A percentile compares a stretch with the other conserved stretches of the same genome.
Conservation (phyloP, 768 basidiomycete species). For the Suillus plorans region DNA sequence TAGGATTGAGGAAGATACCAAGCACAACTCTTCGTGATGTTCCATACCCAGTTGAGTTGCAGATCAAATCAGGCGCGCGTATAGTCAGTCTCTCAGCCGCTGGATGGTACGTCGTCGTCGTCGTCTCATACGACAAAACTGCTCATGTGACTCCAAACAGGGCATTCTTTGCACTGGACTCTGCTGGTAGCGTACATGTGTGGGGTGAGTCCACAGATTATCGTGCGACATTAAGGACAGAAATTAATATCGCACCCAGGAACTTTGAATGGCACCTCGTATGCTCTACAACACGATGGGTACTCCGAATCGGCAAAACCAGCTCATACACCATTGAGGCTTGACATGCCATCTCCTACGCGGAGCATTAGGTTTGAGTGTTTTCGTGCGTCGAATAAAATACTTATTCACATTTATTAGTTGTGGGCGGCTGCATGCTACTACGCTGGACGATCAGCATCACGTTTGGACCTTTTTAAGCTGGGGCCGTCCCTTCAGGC, state of each 20-base stretch:
- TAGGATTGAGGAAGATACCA: slow-evolving; percentile 50
- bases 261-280: slow-evolving; percentile 49
- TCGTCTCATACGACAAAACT: slow-evolving; percentile 4
- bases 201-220: slow-evolving; percentile 59
- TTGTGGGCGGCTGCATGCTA: slow-evolving; percentile 75
- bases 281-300: slow-evolving; percentile 47
- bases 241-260: slow-evolving; percentile 41
- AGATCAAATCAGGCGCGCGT: slow-evolving; percentile 51
- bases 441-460: slow-evolving; percentile 56
- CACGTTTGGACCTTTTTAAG: slow-evolving; percentile 73
- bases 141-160: slow-evolving; percentile 35
- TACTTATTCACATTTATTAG: slow-evolving; percentile 35
- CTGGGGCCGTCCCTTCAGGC: slow-evolving; percentile 77
- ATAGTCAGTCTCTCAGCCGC: slow-evolving; percentile 77
- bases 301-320: slow-evolving; percentile 53
- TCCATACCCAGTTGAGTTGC: slow-evolving; percentile 65
- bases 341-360: slow-evolving; percentile 58
- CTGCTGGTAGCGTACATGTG: slow-evolving; percentile 67
- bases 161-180: slow-evolving; percentile 87
- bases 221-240: slow-evolving; percentile 4
- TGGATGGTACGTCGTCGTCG: slow-evolving; percentile 62
- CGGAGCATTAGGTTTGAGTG: slow-evolving; percentile 61
- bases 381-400: not conserved
- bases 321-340: slow-evolving; percentile 53
- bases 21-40: slow-evolving; percentile 38